These are phyloP conservation scores for Ceratobasidium sp. DNA, from an alignment of 1,284 basidiomycete species.

Conservation along the genomic window DNA sequence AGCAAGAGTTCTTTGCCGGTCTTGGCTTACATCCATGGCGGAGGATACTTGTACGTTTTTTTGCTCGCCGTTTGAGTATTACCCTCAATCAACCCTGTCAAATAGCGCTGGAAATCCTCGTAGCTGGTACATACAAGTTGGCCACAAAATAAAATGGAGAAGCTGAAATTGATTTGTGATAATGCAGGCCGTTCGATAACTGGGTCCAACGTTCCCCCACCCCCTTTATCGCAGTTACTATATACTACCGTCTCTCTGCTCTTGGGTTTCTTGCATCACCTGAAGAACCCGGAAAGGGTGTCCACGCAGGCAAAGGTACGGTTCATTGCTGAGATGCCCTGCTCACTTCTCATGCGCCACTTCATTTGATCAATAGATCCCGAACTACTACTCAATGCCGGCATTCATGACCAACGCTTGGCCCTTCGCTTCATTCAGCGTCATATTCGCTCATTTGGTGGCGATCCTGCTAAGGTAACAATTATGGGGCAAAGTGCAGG, in stretches of 20 bases:
- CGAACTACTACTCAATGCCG: constrained; percentile 58
- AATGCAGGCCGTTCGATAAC: constrained; percentile 54
- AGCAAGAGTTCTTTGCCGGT: constrained; percentile 58
- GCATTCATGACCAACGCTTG: constrained; percentile 64
- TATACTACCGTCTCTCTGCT: constrained; percentile 56
- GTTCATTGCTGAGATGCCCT: neutral
- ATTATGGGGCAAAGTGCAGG: constrained; percentile 27
- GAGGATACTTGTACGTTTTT: constrained; percentile 50
- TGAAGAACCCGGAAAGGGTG: constrained; percentile 51
- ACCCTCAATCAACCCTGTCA: constrained; percentile 22
- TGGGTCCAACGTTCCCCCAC: constrained; percentile 52
- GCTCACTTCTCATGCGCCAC: constrained; percentile 30
- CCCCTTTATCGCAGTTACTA: constrained; percentile 54
- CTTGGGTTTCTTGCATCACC: constrained; percentile 56
- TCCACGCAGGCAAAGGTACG: constrained; percentile 35
- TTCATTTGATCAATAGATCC: neutral
- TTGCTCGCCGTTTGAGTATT: constrained; percentile 11
- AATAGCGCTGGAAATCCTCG: constrained; percentile 19
- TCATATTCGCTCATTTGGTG: constrained; percentile 46
- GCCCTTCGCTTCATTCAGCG: constrained; percentile 46
- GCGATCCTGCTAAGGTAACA: constrained; percentile 43
- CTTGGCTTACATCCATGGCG: constrained; percentile 70
- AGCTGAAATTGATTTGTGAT: constrained; percentile 62
- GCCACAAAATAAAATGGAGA: too few species aligned
- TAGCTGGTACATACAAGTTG: neutral